Percentiles rank a stretch among this genome's conserved stretches.
These are phyloP conservation scores for Capronia coronata DNA, from an alignment of 2,329 filamentous ascomycete genomes.

Conservation along the genomic window DNA sequence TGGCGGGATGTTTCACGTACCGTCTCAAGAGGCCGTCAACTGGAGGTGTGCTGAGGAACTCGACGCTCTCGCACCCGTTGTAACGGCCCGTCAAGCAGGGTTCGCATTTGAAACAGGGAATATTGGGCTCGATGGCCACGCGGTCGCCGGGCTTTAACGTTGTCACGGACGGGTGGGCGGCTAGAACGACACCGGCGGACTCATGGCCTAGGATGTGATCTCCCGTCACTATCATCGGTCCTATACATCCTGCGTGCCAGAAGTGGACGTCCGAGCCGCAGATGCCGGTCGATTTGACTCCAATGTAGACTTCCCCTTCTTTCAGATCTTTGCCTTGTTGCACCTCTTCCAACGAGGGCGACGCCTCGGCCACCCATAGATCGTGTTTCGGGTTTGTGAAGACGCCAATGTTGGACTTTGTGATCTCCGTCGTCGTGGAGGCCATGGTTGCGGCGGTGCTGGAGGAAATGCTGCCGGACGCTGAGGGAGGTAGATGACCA, in stretches of 20 bases:
- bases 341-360: conserved; percentile 69
- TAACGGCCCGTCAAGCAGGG: conserved; percentile 87
- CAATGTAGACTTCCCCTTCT: conserved; percentile 77
- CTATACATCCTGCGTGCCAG: conserved; percentile 92
- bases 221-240: conserved; percentile 84
- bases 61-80: conserved; percentile 83
- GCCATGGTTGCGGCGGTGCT: conserved; percentile 3
- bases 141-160: conserved; percentile 76
- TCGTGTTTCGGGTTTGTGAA: conserved; percentile 92
- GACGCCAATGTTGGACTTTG: conserved; percentile 70
- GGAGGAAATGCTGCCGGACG: neutral
- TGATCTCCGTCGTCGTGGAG: conserved; percentile 6
- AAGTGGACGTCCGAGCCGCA: conserved; percentile 97
- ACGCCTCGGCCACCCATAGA: conserved; percentile 75
- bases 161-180: conserved; percentile 68
- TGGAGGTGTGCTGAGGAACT: conserved; percentile 86
- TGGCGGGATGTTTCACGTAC: conserved; percentile 89
- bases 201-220: conserved; percentile 94
- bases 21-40: conserved; percentile 78
- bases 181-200: conserved; percentile 71
- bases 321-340: conserved; percentile 61
- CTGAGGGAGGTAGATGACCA: too few relatives aligned
- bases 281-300: conserved; percentile 89
- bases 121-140: conserved; percentile 87
- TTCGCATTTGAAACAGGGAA: conserved; percentile 86